Percentiles rank a stretch among this genome's conserved stretches.
These are phyloP conservation scores for Elsinoe perseae DNA, from an alignment of 2,329 filamentous ascomycete genomes.

Conservation along the genomic window DNA sequence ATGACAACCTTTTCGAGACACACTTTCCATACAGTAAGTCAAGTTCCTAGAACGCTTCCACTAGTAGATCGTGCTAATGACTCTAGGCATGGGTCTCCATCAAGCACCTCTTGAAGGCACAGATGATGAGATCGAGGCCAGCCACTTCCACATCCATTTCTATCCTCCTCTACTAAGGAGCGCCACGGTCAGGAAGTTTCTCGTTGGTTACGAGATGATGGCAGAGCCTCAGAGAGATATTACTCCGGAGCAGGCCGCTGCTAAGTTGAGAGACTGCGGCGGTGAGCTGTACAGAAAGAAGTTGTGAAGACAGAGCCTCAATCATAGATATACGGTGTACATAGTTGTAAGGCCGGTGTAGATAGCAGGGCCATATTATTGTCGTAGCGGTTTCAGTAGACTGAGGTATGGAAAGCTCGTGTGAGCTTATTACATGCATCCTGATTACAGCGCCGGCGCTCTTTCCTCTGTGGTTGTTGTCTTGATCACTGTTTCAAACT, in stretches of 20 bases:
- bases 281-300: slow-evolving; percentile 77
- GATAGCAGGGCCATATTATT: background rate
- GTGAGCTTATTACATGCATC: too few relatives aligned
- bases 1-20: slow-evolving; percentile 96
- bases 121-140: slow-evolving; percentile 74
- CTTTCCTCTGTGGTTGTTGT: too few relatives aligned
- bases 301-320: slow-evolving; percentile 25
- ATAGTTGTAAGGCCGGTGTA: slow-evolving; percentile 3
- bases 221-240: slow-evolving; percentile 98
- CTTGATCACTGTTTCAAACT: background rate
- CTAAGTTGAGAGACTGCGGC: slow-evolving; percentile 64
- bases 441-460: too few relatives aligned
- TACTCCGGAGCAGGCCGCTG: slow-evolving; percentile 89
- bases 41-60: background rate
- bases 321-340: background rate
- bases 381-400: slow-evolving; percentile 1
- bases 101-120: slow-evolving; percentile 82
- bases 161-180: slow-evolving; percentile 89
- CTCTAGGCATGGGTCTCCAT: slow-evolving; percentile 76
- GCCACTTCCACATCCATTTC: slow-evolving; percentile 95
- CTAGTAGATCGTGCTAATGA: background rate
- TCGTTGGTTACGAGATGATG: slow-evolving; percentile 94
- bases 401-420: background rate
- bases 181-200: slow-evolving; percentile 88
- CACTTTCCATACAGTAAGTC: slow-evolving; percentile 83